A percentile compares a stretch with the other conserved stretches of the same genome.
phyloP scores from a whole-genome alignment of 495 filamentous ascomycete species.

The Penicillium verhagenii region DNA sequence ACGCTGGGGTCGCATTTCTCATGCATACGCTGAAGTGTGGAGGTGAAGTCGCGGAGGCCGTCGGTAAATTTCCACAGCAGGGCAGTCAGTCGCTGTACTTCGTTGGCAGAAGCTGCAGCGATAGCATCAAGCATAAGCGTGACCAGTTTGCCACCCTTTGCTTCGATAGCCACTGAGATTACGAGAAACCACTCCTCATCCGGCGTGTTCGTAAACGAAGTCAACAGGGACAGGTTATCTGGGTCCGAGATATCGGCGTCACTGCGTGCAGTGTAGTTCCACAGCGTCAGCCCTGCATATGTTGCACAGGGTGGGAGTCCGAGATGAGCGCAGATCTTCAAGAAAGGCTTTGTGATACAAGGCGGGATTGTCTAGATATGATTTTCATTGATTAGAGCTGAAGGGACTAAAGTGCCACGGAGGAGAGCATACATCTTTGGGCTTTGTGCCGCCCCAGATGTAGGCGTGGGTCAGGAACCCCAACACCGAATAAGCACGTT shows the following conservation, averaged over 20 bases:
- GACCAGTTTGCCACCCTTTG: conserved; percentile 78
- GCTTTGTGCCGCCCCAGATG: conserved; percentile 88
- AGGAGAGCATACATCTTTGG: conserved; percentile 58
- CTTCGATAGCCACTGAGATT: conserved; percentile 92
- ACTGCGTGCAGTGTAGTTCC: conserved; percentile 83
- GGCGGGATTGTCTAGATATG: conserved; percentile 68
- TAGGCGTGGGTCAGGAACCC: conserved; percentile 89
- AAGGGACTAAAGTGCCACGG: too few species aligned
- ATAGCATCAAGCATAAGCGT: conserved; percentile 84
- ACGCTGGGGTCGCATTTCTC: conserved; percentile 82
- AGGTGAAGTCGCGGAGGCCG: conserved; percentile 73
- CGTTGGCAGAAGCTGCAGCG: conserved; percentile 60
- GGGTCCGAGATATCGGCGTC: conserved; percentile 74
- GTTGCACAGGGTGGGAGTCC: conserved; percentile 92
- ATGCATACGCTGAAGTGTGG: conserved; percentile 76
- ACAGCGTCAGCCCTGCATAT: conserved; percentile 83
- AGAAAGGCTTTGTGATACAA: conserved; percentile 74
- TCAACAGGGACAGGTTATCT: conserved; percentile 76
- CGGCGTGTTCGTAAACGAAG: conserved; percentile 86
- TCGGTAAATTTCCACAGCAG: conserved; percentile 74
- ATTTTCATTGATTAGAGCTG: neutral
- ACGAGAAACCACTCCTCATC: conserved; percentile 99
- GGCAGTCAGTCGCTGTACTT: conserved; percentile 63
- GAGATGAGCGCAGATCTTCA: conserved; percentile 72
- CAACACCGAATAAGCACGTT: conserved; percentile 82